Conservation (phyloP, 2,329 filamentous ascomycete species). For the Nothophaeocryptopus gaeumannii region DNA sequence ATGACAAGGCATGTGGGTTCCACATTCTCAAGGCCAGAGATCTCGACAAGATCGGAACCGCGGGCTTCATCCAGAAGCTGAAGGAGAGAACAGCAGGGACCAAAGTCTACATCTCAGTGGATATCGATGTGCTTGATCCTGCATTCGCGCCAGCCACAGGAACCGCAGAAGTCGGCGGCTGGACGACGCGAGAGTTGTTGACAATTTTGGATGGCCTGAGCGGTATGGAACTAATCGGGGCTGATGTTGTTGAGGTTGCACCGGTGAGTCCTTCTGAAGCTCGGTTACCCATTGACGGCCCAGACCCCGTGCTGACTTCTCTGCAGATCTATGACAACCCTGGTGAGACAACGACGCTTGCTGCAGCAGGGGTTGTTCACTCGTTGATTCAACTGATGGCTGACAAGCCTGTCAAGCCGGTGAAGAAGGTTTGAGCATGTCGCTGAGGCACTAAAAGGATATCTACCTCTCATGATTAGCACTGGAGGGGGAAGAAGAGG, state of each 20-base stretch:
- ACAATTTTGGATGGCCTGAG: slow-evolving; percentile 59
- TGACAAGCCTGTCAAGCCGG: slow-evolving; percentile 37
- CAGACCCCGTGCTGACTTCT: not conserved
- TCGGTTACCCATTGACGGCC: not conserved
- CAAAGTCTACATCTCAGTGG: slow-evolving; percentile 56
- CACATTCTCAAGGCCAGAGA: slow-evolving; percentile 56
- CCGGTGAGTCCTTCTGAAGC: slow-evolving; percentile 35
- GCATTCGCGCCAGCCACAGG: slow-evolving; percentile 55
- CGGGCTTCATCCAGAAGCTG: slow-evolving; percentile 48
- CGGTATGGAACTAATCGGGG: slow-evolving; percentile 57
- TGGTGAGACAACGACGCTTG: slow-evolving; percentile 57
- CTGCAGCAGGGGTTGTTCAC: slow-evolving; percentile 54
- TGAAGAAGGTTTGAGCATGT: not conserved
- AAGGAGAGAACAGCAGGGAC: slow-evolving; percentile 51
- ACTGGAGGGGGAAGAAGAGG: no score
- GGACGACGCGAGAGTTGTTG: slow-evolving; percentile 59
- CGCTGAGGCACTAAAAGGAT: no score
- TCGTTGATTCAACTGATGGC: slow-evolving; percentile 51
- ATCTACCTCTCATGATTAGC: no score
- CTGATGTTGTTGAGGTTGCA: slow-evolving; percentile 62
- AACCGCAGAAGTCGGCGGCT: slow-evolving; percentile 61
- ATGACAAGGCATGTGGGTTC: slow-evolving; percentile 60
- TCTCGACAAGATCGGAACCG: slow-evolving; percentile 49
- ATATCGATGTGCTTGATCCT: slow-evolving; percentile 58
- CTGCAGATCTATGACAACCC: slow-evolving; percentile 55